phyloP scores from a whole-genome alignment of 1,284 basidiomycete genomes.

The Leccinum fallax region DNA sequence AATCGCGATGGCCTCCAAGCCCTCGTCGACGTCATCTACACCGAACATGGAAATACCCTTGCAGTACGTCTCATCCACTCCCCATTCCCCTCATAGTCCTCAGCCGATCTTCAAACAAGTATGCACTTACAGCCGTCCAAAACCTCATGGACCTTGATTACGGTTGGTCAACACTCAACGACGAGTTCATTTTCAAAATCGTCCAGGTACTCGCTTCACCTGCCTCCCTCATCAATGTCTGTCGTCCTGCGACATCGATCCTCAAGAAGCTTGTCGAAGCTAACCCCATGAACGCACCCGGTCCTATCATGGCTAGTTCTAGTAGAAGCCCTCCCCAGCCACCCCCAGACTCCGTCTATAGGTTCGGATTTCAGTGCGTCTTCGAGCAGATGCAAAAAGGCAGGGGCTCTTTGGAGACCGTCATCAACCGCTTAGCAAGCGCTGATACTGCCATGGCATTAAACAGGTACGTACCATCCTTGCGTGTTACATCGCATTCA shows the following conservation, averaged over 20 bases:
- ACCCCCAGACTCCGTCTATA: slow-evolving; percentile 69
- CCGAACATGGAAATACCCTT: slow-evolving; percentile 80
- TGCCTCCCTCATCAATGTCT: slow-evolving; percentile 86
- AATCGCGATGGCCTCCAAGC: slow-evolving; percentile 74
- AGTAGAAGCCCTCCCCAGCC: slow-evolving; percentile 54
- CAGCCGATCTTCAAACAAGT: slow-evolving; percentile 45
- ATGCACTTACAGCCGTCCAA: slow-evolving; percentile 83
- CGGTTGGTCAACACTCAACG: slow-evolving; percentile 76
- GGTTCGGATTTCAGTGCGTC: slow-evolving; percentile 83
- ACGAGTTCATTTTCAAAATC: slow-evolving; percentile 74
- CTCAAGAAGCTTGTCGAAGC: slow-evolving; percentile 87
- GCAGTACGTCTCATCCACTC: slow-evolving; percentile 55
- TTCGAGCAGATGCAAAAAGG: slow-evolving; percentile 80
- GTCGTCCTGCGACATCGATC: slow-evolving; percentile 95
- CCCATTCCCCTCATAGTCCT: slow-evolving; percentile 10
- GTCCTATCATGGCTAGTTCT: slow-evolving; percentile 58
- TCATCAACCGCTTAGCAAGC: slow-evolving; percentile 78
- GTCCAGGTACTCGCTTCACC: slow-evolving; percentile 81
- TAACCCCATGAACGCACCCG: slow-evolving; percentile 66
- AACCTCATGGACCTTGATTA: slow-evolving; percentile 84
- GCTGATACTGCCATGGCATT: slow-evolving; percentile 85
- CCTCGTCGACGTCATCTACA: slow-evolving; percentile 74
- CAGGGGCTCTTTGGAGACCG: slow-evolving; percentile 66
- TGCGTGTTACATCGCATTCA: slow-evolving; percentile 3
- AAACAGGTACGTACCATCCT: slow-evolving; percentile 62